Percentiles rank a stretch among this genome's conserved stretches.
phyloP scores from a whole-genome alignment of 495 filamentous ascomycete genomes.

The Staphylotrichum longicolle region DNA sequence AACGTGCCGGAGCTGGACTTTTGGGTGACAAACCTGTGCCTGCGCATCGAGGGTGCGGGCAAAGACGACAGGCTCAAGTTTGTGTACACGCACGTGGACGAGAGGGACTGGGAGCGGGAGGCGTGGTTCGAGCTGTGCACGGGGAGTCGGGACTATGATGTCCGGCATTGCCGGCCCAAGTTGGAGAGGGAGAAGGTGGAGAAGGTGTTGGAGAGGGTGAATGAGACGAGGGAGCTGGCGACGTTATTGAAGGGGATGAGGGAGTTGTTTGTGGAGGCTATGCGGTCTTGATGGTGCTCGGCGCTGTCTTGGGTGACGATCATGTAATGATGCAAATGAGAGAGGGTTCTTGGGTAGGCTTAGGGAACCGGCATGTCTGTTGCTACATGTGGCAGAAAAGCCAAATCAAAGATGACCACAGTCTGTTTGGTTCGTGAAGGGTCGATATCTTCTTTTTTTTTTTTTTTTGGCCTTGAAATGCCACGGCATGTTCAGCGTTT shows the following conservation, averaged over 20 bases:
- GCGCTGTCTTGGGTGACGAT: not conserved
- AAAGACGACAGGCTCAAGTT: slow-evolving; percentile 84
- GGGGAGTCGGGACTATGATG: slow-evolving; percentile 75
- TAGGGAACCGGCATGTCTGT: too few relatives aligned
- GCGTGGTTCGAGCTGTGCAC: slow-evolving; percentile 90
- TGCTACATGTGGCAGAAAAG: too few relatives aligned
- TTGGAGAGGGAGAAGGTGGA: slow-evolving; percentile 71
- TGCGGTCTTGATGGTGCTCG: slow-evolving; percentile 41
- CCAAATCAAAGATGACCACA: too few relatives aligned
- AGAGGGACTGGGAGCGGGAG: slow-evolving; percentile 84
- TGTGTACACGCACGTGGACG: slow-evolving; percentile 82
- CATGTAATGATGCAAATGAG: not conserved
- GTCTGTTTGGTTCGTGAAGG: too few relatives aligned
- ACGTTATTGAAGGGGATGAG: slow-evolving; percentile 89
- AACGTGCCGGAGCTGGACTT: slow-evolving; percentile 92
- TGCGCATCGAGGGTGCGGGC: slow-evolving; percentile 88
- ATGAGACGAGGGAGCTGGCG: slow-evolving; percentile 79
- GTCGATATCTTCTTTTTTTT: too few relatives aligned
- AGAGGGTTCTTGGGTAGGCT: too few relatives aligned
- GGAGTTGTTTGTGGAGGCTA: slow-evolving; percentile 68
- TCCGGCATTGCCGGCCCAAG: slow-evolving; percentile 75
- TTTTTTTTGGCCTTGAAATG: too few relatives aligned
- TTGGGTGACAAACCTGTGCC: slow-evolving; percentile 86
- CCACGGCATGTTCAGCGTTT: too few relatives aligned
- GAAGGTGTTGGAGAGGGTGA: slow-evolving; percentile 67